These are phyloP conservation scores for Thermoascus crustaceus DNA, from an alignment of 2,329 filamentous ascomycete species.

Conservation along the genomic window DNA sequence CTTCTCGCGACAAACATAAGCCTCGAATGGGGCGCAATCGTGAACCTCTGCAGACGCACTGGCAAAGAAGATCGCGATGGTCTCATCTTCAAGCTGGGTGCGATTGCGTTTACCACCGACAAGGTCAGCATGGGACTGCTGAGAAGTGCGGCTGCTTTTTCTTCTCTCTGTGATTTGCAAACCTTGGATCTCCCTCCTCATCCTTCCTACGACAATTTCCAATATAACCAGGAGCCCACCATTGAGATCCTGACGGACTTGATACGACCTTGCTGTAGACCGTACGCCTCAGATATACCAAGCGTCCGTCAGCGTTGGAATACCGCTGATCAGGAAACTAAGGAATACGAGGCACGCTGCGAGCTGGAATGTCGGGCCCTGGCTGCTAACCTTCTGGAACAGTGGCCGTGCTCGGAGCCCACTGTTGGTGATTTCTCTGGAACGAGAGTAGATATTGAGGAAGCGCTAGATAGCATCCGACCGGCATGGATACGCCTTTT, in stretches of 20 bases:
- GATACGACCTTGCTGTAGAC: background rate
- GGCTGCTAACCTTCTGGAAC: slow-evolving; percentile 34
- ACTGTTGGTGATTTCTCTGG: slow-evolving; percentile 19
- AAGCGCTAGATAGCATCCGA: slow-evolving; percentile 33
- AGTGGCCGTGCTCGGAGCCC: slow-evolving; percentile 40
- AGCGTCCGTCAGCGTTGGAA: background rate
- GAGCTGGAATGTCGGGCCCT: slow-evolving; percentile 30
- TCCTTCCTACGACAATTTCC: slow-evolving; percentile 19
- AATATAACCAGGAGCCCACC: slow-evolving; percentile 9
- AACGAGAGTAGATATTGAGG: slow-evolving; percentile 27
- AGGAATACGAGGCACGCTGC: slow-evolving; percentile 21
- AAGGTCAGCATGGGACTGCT: slow-evolving; percentile 35
- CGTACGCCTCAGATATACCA: background rate
- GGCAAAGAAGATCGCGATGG: slow-evolving; percentile 7
- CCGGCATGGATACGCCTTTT: slow-evolving; percentile 43
- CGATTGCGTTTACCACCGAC: slow-evolving; percentile 37
- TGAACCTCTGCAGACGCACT: slow-evolving; percentile 27
- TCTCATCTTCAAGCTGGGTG: slow-evolving; percentile 41
- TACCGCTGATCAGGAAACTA: slow-evolving; percentile 15
- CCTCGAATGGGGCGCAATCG: slow-evolving; percentile 39
- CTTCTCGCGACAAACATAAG: slow-evolving; percentile 30
- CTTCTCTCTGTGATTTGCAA: slow-evolving; percentile 33
- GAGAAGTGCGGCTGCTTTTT: slow-evolving; percentile 39
- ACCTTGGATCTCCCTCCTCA: slow-evolving; percentile 28
- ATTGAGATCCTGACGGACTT: too few species aligned